These are phyloP conservation scores for Annulohypoxylon stygium DNA, from an alignment of 495 filamentous ascomycete genomes.

Conservation along the genomic window DNA sequence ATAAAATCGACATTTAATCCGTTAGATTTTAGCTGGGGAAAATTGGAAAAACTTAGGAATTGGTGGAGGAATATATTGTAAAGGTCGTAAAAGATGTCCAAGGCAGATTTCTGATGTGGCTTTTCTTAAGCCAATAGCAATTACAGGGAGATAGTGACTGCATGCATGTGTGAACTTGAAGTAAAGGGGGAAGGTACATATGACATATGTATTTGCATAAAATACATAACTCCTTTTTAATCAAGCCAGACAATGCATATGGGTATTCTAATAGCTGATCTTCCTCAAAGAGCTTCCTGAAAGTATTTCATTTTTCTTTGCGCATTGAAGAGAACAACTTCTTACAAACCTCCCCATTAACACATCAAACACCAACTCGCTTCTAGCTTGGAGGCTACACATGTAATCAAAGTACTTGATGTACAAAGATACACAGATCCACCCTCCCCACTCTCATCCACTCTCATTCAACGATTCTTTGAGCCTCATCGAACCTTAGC, in stretches of 20 bases:
- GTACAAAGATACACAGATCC: conserved; percentile 8
- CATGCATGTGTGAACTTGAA: not conserved
- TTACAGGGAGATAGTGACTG: not conserved
- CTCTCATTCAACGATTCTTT: conserved; percentile 3
- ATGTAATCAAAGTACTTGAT: not conserved
- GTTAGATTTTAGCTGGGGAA: not conserved
- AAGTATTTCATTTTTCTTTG: not conserved
- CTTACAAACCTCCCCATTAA: not conserved
- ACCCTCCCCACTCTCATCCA: not conserved
- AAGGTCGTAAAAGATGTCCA: not conserved
- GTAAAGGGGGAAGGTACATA: not conserved
- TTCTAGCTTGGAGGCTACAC: not conserved
- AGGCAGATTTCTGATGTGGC: not conserved
- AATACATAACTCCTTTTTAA: not conserved
- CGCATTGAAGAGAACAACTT: not conserved
- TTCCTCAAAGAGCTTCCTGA: not conserved
- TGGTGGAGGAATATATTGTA: not conserved
- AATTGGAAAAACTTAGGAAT: not conserved
- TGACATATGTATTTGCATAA: not conserved
- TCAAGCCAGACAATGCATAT: not conserved
- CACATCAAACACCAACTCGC: not conserved
- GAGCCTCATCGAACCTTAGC: conserved; percentile 27
- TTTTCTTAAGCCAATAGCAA: not conserved
- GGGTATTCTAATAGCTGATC: not conserved
- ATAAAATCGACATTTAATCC: not conserved